phyloP scores from a whole-genome alignment of 805 yeast species.

The Sugiyamaella boreocaroliniensis region DNA sequence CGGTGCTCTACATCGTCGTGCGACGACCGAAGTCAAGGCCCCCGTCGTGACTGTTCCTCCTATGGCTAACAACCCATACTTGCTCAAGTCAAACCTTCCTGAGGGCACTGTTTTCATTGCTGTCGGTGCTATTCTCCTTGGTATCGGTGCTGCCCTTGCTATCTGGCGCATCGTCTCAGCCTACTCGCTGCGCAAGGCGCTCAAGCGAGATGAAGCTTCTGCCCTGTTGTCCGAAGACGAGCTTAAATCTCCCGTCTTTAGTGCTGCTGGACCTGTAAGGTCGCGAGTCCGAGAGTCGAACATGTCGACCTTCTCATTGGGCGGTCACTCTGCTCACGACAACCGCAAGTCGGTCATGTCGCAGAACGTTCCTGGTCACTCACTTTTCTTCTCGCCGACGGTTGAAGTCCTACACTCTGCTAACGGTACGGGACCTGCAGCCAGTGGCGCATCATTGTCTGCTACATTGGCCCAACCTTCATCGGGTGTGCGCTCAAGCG shows the following conservation, averaged over 20 bases:
- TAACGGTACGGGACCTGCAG: constrained; percentile 8
- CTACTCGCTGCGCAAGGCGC: constrained; percentile 41
- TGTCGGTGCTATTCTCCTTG: constrained; percentile 64
- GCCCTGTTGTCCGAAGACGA: constrained; percentile 2
- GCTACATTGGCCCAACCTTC: not conserved
- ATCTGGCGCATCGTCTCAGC: constrained; percentile 48
- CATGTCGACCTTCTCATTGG: constrained; percentile 10
- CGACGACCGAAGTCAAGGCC: constrained; percentile 28
- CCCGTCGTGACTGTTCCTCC: constrained; percentile 55
- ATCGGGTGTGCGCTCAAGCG: constrained; percentile 15
- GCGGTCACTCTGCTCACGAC: constrained; percentile 2
- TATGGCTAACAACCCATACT: constrained; percentile 55
- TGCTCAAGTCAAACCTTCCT: constrained; percentile 46
- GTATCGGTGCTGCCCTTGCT: constrained; percentile 45
- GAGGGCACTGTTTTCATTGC: constrained; percentile 80
- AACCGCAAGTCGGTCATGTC: constrained; percentile 11
- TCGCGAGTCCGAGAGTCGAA: constrained; percentile 9
- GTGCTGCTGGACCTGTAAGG: not conserved
- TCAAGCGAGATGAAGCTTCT: constrained; percentile 38
- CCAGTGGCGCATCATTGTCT: not conserved
- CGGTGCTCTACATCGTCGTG: too few relatives aligned
- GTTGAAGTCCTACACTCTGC: constrained; percentile 57
- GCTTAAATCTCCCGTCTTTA: not conserved
- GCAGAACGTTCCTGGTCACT: constrained; percentile 6
- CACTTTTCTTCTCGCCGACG: constrained; percentile 71